phyloP scores from a whole-genome alignment of 2,329 filamentous ascomycete species.

The Penicillium sp. region DNA sequence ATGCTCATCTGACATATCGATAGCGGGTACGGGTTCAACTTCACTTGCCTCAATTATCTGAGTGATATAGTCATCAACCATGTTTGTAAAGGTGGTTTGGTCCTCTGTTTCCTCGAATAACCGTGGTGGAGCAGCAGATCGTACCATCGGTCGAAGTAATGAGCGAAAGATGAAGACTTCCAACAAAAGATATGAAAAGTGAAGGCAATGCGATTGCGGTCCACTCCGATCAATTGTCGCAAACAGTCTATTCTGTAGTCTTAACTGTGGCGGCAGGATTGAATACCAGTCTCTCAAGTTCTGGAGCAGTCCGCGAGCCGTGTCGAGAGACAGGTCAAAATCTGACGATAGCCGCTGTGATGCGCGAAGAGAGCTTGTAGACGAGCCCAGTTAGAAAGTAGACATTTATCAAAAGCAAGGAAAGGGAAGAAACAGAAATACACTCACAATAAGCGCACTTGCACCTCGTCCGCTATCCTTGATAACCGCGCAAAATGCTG shows the following conservation, averaged over 20 bases:
- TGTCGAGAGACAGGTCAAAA: slow-evolving; percentile 25
- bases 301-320: slow-evolving; percentile 23
- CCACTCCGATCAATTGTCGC: slow-evolving; percentile 8
- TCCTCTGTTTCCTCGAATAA: slow-evolving; percentile 17
- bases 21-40: slow-evolving; percentile 14
- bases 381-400: not conserved
- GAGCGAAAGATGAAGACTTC: slow-evolving; percentile 32
- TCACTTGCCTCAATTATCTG: slow-evolving; percentile 14
- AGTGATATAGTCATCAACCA: slow-evolving; percentile 17
- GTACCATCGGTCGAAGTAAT: slow-evolving; percentile 26
- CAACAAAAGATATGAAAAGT: slow-evolving; percentile 30
- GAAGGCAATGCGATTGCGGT: slow-evolving; percentile 19
- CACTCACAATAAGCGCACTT: slow-evolving; percentile 29
- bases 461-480: slow-evolving; percentile 28
- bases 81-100: slow-evolving; percentile 5
- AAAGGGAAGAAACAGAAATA: not conserved
- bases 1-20: slow-evolving; percentile 16
- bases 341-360: slow-evolving; percentile 27
- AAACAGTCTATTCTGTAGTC: slow-evolving; percentile 14
- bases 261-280: slow-evolving; percentile 20
- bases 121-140: slow-evolving; percentile 16
- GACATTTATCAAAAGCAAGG: not conserved
- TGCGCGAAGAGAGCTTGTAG: slow-evolving; percentile 25
- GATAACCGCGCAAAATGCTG: slow-evolving; percentile 22
- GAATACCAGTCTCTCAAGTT: slow-evolving; percentile 30